Conservation (phyloP, 352 stramenopile genomes). For the Globisporangium paddicum region DNA sequence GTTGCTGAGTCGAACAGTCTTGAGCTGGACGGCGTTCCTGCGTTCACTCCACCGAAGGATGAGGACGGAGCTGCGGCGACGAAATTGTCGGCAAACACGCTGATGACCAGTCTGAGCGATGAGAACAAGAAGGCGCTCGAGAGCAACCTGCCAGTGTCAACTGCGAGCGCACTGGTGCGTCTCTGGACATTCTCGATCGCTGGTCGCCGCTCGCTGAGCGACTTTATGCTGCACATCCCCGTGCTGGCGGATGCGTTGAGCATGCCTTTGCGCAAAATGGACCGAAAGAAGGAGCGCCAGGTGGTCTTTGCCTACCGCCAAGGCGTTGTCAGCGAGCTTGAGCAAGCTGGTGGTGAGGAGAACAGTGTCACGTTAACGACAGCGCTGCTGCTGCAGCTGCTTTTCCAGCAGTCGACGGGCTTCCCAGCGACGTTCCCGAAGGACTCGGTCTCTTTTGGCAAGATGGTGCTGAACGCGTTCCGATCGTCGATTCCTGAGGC, state of each 20-base stretch:
- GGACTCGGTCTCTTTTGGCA: constrained; percentile 25
- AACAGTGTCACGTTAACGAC: constrained; percentile 22
- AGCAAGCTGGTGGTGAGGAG: constrained; percentile 18
- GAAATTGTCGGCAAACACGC: background rate
- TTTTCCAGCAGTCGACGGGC: constrained; percentile 64
- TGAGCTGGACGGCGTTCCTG: constrained; percentile 44
- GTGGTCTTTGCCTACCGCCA: constrained; percentile 64
- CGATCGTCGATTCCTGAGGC: constrained; percentile 27
- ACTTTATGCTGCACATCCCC: constrained; percentile 59
- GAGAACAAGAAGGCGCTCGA: constrained; percentile 67
- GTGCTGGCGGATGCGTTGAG: constrained; percentile 54
- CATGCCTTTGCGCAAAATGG: constrained; percentile 73
- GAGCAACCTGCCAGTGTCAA: constrained; percentile 41
- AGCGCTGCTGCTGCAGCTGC: constrained; percentile 42
- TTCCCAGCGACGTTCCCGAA: constrained; percentile 45
- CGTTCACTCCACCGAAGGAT: constrained; percentile 15
- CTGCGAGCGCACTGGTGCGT: constrained; percentile 42
- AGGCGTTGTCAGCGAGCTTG: constrained; percentile 35
- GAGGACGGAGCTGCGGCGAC: background rate
- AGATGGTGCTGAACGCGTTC: constrained; percentile 44
- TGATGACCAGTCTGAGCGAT: constrained; percentile 40
- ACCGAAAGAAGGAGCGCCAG: constrained; percentile 82
- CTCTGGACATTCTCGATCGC: constrained; percentile 68
- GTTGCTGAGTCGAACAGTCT: constrained; percentile 57
- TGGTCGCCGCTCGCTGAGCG: constrained; percentile 47